Conservation (phyloP, 768 basidiomycete species). For the Boletellus sp. region DNA sequence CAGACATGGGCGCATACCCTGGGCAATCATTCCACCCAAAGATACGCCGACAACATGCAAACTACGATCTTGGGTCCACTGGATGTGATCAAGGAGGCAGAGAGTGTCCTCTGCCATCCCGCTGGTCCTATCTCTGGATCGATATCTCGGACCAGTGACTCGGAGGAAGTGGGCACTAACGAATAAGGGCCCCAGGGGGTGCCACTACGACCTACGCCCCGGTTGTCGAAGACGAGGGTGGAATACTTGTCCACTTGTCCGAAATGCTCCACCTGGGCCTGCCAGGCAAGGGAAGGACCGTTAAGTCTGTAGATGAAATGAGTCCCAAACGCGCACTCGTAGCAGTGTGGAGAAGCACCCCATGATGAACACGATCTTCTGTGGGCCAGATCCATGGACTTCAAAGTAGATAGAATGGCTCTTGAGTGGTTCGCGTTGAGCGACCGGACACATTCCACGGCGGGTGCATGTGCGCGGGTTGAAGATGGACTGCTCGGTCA, state of each 20-base stretch:
- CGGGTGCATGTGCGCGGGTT: conserved; percentile 57
- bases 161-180: conserved; percentile 42
- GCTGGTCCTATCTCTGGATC: conserved; percentile 46
- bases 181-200: conserved; percentile 73
- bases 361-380: conserved; percentile 76
- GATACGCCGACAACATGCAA: conserved; percentile 74
- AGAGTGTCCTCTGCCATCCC: conserved; percentile 77
- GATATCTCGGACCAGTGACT: not conserved
- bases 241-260: conserved; percentile 50
- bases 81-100: conserved; percentile 62
- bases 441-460: conserved; percentile 76
- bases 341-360: conserved; percentile 40
- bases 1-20: conserved; percentile 42
- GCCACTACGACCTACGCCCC: conserved; percentile 75
- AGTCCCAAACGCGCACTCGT: not conserved
- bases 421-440: conserved; percentile 48
- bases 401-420: conserved; percentile 79
- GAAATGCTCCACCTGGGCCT: conserved; percentile 62
- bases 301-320: conserved; percentile 45
- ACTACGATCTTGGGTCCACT: conserved; percentile 60
- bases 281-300: conserved; percentile 61
- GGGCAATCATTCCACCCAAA: conserved; percentile 82
- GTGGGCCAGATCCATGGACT: conserved; percentile 63
- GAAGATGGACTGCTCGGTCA: conserved; percentile 46
- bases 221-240: conserved; percentile 76